phyloP scores from a whole-genome alignment of 257 asterid species.

The Solanum chaucha region DNA sequence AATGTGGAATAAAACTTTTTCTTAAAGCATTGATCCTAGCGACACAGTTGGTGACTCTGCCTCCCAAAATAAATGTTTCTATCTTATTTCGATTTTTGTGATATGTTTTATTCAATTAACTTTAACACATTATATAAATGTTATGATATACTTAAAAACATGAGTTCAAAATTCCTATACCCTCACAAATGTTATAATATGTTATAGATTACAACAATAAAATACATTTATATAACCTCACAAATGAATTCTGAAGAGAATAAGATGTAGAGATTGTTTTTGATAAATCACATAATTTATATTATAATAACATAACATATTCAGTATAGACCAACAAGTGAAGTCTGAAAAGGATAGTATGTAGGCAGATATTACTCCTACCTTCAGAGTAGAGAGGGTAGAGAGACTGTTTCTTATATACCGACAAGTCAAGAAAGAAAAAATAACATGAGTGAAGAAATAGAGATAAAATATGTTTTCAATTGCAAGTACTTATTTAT shows the following conservation, averaged over 20 bases:
- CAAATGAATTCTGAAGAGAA: not conserved
- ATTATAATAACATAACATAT: not conserved
- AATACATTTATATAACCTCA: not conserved
- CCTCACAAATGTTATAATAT: not conserved
- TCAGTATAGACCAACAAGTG: not conserved
- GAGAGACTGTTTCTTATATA: not conserved
- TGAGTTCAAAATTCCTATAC: not conserved
- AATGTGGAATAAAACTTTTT: not conserved
- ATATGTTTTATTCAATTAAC: not conserved
- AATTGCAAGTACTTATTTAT: no score
- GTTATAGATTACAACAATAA: not conserved
- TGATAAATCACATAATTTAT: not conserved
- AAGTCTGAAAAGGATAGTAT: not conserved
- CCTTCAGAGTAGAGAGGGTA: accelerated
- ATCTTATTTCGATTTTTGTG: not conserved
- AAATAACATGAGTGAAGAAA: no score
- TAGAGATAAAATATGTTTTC: no score
- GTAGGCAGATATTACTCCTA: not conserved
- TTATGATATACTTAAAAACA: not conserved
- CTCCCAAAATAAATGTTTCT: not conserved
- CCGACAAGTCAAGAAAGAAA: not conserved
- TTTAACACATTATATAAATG: not conserved
- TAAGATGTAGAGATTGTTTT: not conserved
- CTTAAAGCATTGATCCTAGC: not conserved
- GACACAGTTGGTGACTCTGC: not conserved